Percentiles rank a stretch among this genome's conserved stretches.
These are phyloP conservation scores for Trichoderma citrinoviride DNA, from an alignment of 2,329 filamentous ascomycete genomes.

Conservation along the genomic window DNA sequence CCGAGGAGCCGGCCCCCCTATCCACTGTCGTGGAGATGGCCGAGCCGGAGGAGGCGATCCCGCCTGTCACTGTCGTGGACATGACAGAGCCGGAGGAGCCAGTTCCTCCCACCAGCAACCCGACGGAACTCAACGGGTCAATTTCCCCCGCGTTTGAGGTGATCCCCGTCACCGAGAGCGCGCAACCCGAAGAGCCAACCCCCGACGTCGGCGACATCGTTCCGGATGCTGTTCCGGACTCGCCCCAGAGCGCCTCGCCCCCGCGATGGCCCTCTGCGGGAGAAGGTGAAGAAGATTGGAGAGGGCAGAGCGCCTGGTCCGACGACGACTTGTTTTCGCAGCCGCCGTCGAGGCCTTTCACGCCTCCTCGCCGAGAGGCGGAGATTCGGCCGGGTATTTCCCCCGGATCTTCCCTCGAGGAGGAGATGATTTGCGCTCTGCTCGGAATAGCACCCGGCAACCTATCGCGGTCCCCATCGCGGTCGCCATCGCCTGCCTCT, in stretches of 20 bases:
- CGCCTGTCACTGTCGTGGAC: not conserved
- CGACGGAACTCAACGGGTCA: conserved; percentile 10
- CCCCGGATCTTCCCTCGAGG: conserved; percentile 1
- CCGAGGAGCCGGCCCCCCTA: not conserved
- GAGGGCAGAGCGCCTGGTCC: not conserved
- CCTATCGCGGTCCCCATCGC: not conserved
- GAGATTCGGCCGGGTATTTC: not conserved
- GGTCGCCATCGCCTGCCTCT: conserved; percentile 11
- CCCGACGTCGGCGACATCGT: conserved; percentile 13
- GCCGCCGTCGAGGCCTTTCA: not conserved
- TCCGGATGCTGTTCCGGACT: conserved; percentile 12
- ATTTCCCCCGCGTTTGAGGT: not conserved
- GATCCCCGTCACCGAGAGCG: not conserved
- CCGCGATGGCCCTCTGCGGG: conserved; percentile 12
- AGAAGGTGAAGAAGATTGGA: conserved; percentile 14
- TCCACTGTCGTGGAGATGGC: conserved; percentile 3
- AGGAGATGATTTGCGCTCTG: conserved; percentile 14
- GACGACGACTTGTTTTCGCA: not conserved
- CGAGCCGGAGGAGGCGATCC: conserved; percentile 5
- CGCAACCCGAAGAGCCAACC: not conserved
- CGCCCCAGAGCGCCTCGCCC: not conserved
- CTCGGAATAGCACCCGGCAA: conserved; percentile 7
- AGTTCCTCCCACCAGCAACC: not conserved
- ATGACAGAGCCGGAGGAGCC: conserved; percentile 9
- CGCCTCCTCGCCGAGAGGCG: not conserved